Evolutionary conservation across 352 stramenopile species (phyloP), one percentile per base, ranked within the genome.

Genomic region (Aphanomyces invadans): DNA sequence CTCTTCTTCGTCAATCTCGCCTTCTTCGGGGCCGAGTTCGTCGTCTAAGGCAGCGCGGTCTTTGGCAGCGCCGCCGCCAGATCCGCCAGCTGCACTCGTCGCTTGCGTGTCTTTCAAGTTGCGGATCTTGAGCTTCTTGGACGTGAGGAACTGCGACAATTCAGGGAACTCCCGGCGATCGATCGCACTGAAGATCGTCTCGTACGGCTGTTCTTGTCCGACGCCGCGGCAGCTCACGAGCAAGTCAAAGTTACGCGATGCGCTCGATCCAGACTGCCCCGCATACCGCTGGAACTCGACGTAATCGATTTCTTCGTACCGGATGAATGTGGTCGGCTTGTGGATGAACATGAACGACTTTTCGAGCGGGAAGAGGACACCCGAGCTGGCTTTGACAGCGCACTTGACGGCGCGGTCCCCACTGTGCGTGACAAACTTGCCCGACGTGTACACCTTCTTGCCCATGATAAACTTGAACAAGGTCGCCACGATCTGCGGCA

Each of bases 261-360:
- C 95, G 0, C 78, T 88, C 29, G 81, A 87, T 0, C 80, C 81
- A 28, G 72, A 82, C 70, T 97, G 92, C 4, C 93, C 93, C 0
- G 92, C 90, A 73, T 98, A 99, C 9, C 96, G 86, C 77, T 99
- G 93, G 74, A 99, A 99, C 76, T 99, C 95, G 28, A 99, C 95
- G 71, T 89, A 97, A 72, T 98, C 91, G 53, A 99, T 95, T 78
- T 99, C 96, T 70, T 98, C 96, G 79, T 98, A 99, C 62, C 92
- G 89, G 76, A 99, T 98, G 68, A 99, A 90, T 25, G 97, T 93
- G 62, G 96, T 98, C 25, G 97, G 97, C 76, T 99, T 99, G 85
- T 99, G 95, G 72, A 99, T 99, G 73, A 99, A 99, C 80, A 99
- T 97, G 77, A 99, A 99, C 71, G 95, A 98, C 78, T 96, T 98